Evolutionary conservation across 1,139 yeast species (phyloP).

Genomic region (Tardiomyces blankii): DNA sequence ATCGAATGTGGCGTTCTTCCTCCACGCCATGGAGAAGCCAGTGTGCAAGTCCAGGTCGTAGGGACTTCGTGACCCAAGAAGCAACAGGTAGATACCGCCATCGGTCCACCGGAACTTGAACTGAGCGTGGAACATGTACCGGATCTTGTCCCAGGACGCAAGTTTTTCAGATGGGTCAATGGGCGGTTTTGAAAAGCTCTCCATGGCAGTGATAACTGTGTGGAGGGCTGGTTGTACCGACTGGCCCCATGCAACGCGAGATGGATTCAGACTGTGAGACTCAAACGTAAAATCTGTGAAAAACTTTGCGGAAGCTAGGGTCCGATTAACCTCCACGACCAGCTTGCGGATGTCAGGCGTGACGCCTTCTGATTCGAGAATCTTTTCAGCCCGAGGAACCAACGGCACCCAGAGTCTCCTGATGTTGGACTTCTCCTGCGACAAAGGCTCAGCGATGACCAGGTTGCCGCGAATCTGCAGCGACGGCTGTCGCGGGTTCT

Average conservation of each 20-base stretch:
- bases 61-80: constrained; percentile 73
- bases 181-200: constrained; percentile 71
- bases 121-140: constrained; percentile 49
- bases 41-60: constrained; percentile 60
- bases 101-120: constrained; percentile 38
- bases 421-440: constrained; percentile 36
- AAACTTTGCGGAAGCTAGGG: constrained; percentile 66
- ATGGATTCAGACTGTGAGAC: constrained; percentile 46
- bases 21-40: constrained; percentile 77
- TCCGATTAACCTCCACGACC: constrained; percentile 57
- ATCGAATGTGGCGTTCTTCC: constrained; percentile 46
- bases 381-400: constrained; percentile 30
- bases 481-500: constrained; percentile 21
- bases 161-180: constrained; percentile 74
- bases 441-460: constrained; percentile 45
- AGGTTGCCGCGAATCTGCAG: constrained; percentile 38
- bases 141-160: constrained; percentile 73
- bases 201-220: constrained; percentile 68
- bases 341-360: constrained; percentile 27
- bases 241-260: constrained; percentile 78
- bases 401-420: constrained; percentile 56
- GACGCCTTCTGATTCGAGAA: constrained; percentile 25
- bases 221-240: constrained; percentile 79
- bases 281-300: constrained; percentile 50
- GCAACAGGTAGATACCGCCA: constrained; percentile 35